Evolutionary conservation across 768 basidiomycete genomes (phyloP).

Genomic region (Russula sp.): DNA sequence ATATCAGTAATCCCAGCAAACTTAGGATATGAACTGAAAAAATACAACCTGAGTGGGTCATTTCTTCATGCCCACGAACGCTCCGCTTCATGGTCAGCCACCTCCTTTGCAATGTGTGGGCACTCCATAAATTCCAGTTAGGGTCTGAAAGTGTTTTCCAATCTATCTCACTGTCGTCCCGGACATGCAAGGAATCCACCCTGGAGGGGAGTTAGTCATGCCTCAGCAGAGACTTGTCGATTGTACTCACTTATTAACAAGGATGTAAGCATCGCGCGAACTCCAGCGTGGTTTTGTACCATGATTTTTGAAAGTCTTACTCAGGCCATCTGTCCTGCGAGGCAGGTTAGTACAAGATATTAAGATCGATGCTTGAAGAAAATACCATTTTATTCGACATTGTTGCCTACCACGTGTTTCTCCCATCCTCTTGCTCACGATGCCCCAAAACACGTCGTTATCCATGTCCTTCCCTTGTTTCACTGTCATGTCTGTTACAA

Average conservation of each 20-base stretch:
- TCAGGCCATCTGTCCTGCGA: conserved; percentile 71
- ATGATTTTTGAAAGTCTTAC: conserved; percentile 67
- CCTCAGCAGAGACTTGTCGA: conserved; percentile 3
- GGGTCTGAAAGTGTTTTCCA: conserved; percentile 75
- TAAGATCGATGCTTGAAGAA: background rate
- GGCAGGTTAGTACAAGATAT: background rate
- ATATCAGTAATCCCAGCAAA: conserved; percentile 14
- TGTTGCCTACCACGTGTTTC: conserved; percentile 74
- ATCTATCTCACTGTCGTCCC: conserved; percentile 79
- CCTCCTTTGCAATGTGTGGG: conserved; percentile 72
- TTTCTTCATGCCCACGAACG: conserved; percentile 73
- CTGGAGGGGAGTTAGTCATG: conserved; percentile 39
- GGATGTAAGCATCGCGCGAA: conserved; percentile 70
- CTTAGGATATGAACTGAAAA: background rate
- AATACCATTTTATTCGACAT: conserved; percentile 83
- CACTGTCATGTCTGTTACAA: conserved; percentile 73
- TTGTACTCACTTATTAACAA: conserved; percentile 69
- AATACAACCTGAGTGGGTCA: conserved; percentile 69
- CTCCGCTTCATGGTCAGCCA: conserved; percentile 79
- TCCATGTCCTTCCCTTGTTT: conserved; percentile 70
- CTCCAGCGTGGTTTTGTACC: conserved; percentile 73
- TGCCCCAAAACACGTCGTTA: conserved; percentile 80
- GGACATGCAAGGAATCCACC: conserved; percentile 68
- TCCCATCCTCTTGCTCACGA: conserved; percentile 74
- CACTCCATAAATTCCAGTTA: conserved; percentile 83